Conservation (phyloP, 176 grass and related monocot species). For the bread wheat (Triticum aestivum) region IWGSC_CS_RefSeq_v2.1 NC_057802.1:603349318-603349817, state of each 20-base stretch:
- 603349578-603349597: not conserved
- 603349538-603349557: not conserved
- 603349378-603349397: not conserved
- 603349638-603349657: no score
- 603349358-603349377: not conserved
- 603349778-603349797: not conserved
- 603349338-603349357: no score
- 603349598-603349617: not conserved
- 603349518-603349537: not conserved
- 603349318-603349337: no score
- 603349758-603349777: not conserved
- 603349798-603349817: not conserved
- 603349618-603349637: not conserved
- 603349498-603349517: not conserved
- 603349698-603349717: not conserved
- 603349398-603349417: not conserved
- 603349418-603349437: not conserved
- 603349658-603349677: not conserved
- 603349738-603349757: not conserved
- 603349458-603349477: not conserved
- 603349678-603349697: not conserved
- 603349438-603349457: not conserved
- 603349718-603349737: not conserved
- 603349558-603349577: not conserved
- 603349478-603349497: not conserved